Percentiles rank a stretch among this genome's conserved stretches.
phyloP scores from a whole-genome alignment of 371 early-diverging fungal genomes.

The Chytridium lagenaria region DNA sequence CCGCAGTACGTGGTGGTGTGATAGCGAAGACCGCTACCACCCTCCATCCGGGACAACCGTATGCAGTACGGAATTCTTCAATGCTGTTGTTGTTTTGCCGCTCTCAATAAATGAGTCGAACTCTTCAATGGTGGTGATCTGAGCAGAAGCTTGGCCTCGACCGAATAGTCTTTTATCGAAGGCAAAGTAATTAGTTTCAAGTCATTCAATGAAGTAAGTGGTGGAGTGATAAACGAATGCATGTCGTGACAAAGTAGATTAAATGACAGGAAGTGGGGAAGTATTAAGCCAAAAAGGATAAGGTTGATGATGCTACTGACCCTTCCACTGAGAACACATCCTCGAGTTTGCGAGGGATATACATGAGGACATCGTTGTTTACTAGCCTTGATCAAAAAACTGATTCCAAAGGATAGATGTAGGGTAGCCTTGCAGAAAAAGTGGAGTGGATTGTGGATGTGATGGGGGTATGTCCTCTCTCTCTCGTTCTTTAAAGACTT shows the following conservation, averaged over 20 bases:
- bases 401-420: no score
- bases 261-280: no score
- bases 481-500: no score
- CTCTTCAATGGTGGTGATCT: not conserved
- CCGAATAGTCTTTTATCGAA: slow-evolving; percentile 1
- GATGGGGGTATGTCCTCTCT: no score
- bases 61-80: not conserved
- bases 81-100: slow-evolving; percentile 8
- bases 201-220: not conserved
- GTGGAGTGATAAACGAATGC: not conserved
- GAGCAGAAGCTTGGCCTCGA: not conserved
- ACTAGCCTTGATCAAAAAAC: no score
- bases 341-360: not conserved
- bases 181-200: no score
- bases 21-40: slow-evolving; percentile 11
- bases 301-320: not conserved
- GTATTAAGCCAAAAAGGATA: no score
- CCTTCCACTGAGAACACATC: not conserved
- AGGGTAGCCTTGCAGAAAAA: no score
- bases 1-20: slow-evolving; percentile 23
- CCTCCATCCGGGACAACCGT: slow-evolving; percentile 11
- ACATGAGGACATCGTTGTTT: no score
- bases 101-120: not conserved
- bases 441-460: no score
- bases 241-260: not conserved